phyloP scores from a whole-genome alignment of 208 protist species.

The Herpetomonas tarakana region DNA sequence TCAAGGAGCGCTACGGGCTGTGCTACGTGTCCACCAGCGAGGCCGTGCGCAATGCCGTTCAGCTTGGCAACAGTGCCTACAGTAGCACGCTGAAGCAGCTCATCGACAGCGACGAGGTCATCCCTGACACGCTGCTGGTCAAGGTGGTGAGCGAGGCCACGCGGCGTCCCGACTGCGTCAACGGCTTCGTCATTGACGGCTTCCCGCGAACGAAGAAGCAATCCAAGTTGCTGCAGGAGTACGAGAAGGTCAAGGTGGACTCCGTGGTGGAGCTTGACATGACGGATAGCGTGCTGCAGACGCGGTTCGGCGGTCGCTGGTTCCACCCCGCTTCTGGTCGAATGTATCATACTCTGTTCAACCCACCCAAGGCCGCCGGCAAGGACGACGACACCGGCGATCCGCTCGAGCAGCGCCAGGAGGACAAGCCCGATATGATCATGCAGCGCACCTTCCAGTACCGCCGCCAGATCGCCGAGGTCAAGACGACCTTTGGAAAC shows the following conservation, averaged over 20 bases:
- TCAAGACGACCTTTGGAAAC: constrained; percentile 69
- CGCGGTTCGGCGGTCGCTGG: constrained; percentile 78
- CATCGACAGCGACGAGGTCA: constrained; percentile 58
- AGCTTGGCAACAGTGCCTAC: constrained; percentile 45
- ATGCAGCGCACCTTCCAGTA: constrained; percentile 78
- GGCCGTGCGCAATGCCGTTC: constrained; percentile 66
- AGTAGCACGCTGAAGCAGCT: constrained; percentile 53
- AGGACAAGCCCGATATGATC: constrained; percentile 89
- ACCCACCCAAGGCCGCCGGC: constrained; percentile 79
- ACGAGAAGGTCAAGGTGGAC: constrained; percentile 49
- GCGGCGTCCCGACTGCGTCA: constrained; percentile 70
- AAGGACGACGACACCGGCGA: constrained; percentile 93
- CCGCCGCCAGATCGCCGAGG: constrained; percentile 57
- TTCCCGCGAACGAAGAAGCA: constrained; percentile 79
- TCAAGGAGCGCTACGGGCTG: constrained; percentile 85
- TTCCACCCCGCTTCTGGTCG: constrained; percentile 85
- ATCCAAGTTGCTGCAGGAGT: constrained; percentile 56
- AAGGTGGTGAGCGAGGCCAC: constrained; percentile 72
- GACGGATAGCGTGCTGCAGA: constrained; percentile 61
- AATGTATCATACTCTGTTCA: constrained; percentile 92
- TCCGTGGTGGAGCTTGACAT: constrained; percentile 69
- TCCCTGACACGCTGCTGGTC: constrained; percentile 61
- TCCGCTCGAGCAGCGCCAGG: constrained; percentile 76
- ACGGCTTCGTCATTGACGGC: constrained; percentile 91
- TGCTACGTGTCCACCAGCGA: constrained; percentile 75